Base-by-base conservation (phyloP, 2,329 filamentous ascomycete genomes). In the Colletotrichum spinosum region DNA sequence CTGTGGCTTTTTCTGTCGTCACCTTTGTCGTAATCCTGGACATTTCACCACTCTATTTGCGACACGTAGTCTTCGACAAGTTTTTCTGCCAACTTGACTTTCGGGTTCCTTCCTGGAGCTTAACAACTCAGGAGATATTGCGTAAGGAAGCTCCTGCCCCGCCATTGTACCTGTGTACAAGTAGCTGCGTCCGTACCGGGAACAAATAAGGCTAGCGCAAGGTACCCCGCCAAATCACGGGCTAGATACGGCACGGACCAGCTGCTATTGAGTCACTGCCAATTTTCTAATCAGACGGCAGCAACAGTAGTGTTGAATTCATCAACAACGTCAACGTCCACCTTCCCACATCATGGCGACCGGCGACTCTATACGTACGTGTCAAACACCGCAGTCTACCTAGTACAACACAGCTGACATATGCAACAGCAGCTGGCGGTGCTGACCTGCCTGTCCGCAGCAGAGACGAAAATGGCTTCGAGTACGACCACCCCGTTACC, bases 391-490 rank as follows among this genome's bases (percentile, higher is more conserved):
- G 13, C 3, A 10, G 2, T 12, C 33, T 17, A 17, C 15, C 15
- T 4, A 38, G 38, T 34, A 33, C 13, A 5, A n/a, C 35, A 37
- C 17, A 25, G 25, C 59, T 66, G 33, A 66, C 49, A 4, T 4
- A 9, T 0, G 2, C 6, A 39, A 51, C 46, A 66, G 54, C 49
- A 59, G 44, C 64, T 12, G 60, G 53, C 60, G 52, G 52, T 7
- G 37, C 45, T 48, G 58, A 69, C 7, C 68, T 72, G 25, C 72
- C 73, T n/a, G 55, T 72, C 49, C 72, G 70, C 65, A 70, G 46
- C 50, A 70, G 71, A 65, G 46, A 66, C 53, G 46, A 55, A 70
- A 71, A 74, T 52, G 64, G 34, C 51, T 80, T 80, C 63, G 78
- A 81, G 77, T 78, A 69, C 64, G 68, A 42, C 25, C n/a, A 15